Conservation (phyloP, 1,139 yeast species). For the Pichia sp. region DNA sequence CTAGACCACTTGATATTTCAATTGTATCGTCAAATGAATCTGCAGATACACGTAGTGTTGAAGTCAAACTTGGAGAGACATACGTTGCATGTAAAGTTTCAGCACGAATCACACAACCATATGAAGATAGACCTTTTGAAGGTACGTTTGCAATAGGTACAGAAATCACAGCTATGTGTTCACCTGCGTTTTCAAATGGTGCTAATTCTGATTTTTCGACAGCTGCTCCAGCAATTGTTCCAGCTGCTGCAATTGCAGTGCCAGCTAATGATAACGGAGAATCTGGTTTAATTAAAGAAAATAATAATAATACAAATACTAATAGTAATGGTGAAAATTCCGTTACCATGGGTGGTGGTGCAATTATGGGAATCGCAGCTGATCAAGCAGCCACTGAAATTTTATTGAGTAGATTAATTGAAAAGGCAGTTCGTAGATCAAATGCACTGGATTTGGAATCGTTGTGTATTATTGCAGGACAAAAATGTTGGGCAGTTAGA, state of each 20-base stretch:
- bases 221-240: conserved; percentile 16
- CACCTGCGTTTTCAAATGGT: conserved; percentile 69
- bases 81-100: conserved; percentile 71
- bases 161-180: conserved; percentile 86
- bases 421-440: conserved; percentile 84
- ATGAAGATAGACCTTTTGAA: conserved; percentile 89
- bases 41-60: conserved; percentile 48
- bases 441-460: conserved; percentile 88
- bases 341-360: conserved; percentile 16
- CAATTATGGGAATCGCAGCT: conserved; percentile 17
- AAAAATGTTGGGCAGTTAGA: conserved; percentile 81
- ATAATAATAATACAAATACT: too few species aligned
- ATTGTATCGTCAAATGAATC: conserved; percentile 61
- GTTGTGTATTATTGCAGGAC: conserved; percentile 85
- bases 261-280: neutral
- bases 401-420: conserved; percentile 72
- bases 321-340: conserved; percentile 1
- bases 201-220: conserved; percentile 32
- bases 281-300: too few species aligned
- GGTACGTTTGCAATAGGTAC: conserved; percentile 81
- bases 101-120: conserved; percentile 75
- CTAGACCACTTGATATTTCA: conserved; percentile 39
- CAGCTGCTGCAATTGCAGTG: conserved; percentile 11
- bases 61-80: conserved; percentile 69
- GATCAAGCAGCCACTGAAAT: conserved; percentile 69